phyloP scores from a whole-genome alignment of 495 filamentous ascomycete species.

The Aspergillus incahuasiensis region DNA sequence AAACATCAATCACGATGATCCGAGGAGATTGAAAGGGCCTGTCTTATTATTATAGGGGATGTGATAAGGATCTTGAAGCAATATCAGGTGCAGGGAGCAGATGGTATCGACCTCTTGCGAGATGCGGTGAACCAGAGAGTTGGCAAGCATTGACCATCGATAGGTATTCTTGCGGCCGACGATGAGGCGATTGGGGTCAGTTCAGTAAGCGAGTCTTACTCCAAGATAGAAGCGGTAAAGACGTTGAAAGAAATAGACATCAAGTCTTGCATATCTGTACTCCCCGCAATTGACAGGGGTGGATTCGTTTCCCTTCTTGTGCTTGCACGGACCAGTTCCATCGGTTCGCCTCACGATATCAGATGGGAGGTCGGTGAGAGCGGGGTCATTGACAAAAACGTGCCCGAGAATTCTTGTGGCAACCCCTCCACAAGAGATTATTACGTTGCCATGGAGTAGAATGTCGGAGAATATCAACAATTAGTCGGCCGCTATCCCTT shows the following conservation, averaged over 20 bases:
- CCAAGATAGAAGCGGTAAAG: background rate
- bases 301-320: conserved; percentile 1
- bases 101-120: background rate
- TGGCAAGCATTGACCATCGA: background rate
- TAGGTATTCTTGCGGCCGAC: background rate
- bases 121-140: background rate
- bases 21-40: background rate
- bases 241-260: background rate
- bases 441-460: background rate
- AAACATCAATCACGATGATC: background rate
- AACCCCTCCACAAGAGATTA: background rate
- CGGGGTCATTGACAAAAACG: conserved; percentile 1
- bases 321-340: conserved; percentile 8
- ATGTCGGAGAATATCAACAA: background rate
- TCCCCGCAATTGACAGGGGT: conserved; percentile 7
- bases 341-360: conserved; percentile 3
- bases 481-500: background rate
- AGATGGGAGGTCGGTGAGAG: conserved; percentile 10
- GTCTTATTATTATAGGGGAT: background rate
- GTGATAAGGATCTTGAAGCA: background rate
- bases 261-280: conserved; percentile 2
- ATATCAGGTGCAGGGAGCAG: background rate
- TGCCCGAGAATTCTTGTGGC: conserved; percentile 6
- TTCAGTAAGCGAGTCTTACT: background rate
- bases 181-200: background rate